Evolutionary conservation across 176 grass and related monocot genomes (phyloP).

Genomic region (Urochloa ruziziensis): DNA sequence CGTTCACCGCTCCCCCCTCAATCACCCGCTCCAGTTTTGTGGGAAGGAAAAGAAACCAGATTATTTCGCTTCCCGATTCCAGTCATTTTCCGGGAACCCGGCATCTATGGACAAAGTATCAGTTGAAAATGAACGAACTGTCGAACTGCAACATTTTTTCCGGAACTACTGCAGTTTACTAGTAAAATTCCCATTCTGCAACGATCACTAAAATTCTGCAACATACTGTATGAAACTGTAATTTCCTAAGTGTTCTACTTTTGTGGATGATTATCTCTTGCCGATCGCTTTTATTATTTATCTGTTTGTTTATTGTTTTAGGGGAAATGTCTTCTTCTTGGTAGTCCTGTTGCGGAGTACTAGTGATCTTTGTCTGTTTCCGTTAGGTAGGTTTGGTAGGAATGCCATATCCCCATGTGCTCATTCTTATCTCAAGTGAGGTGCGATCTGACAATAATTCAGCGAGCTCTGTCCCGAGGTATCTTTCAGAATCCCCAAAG

Average conservation of each 20-base stretch:
- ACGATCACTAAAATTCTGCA: not conserved
- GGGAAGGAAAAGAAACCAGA: not conserved
- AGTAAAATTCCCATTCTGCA: not conserved
- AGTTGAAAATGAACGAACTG: not conserved
- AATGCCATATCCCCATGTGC: not conserved
- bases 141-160: not conserved
- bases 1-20: constrained; percentile 10
- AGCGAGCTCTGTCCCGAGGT: not conserved
- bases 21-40: not conserved
- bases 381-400: constrained; percentile 9
- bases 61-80: not conserved
- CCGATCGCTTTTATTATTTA: not conserved
- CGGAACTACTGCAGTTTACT: not conserved
- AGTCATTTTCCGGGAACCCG: not conserved
- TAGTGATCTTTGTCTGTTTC: constrained; percentile 4
- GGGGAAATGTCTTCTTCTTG: not conserved
- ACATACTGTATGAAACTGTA: not conserved
- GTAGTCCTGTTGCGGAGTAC: not conserved
- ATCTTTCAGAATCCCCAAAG: not conserved
- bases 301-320: not conserved
- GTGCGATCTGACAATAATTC: not conserved
- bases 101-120: not conserved
- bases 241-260: not conserved
- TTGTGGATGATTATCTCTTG: not conserved
- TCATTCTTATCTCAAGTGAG: not conserved